Evolutionary conservation across 2,329 filamentous ascomycete genomes (phyloP), one percentile per base, ranked within the genome.

Genomic region (Metarhizium robertsii): DNA sequence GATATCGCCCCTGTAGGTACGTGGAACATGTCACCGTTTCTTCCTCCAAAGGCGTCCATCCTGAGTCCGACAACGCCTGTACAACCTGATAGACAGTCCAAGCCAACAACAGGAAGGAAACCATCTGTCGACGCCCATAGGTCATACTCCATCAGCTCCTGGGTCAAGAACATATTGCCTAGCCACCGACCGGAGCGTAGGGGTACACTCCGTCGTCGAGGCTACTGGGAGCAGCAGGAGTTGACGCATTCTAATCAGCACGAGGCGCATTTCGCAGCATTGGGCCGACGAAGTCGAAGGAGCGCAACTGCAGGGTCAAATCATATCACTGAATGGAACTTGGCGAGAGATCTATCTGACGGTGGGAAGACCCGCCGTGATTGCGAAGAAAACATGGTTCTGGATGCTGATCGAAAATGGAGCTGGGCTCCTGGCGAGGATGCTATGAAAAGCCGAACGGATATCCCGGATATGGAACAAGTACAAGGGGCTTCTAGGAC

Each of bases 141-240:
- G 7, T 51, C 54, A 8, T 29, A 55, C 20, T 74, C 74, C 5
- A 58, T 76, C 18, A 60, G 69, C 16, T 66, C 66, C 51, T 75
- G 77, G 62, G 64, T 80, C 52, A 73, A 65, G 55, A 75, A 65
- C 53, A 68, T 81, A 2, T 66, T 79, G 10, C 79, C 79, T 0
- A 77, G 73, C 58, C 71, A 74, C 55, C 75, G 73, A 6, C 70
- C 75, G 1, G 79, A 82, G 58, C 72, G 73, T 34, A 78, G 79
- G 20, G 74, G 78, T 10, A 81, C 79, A 1, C 55, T 67, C 46
- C 74, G 76, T 43, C 55, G 59, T 29, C 61, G 62, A 5, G 64
- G 67, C 1, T 67, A 63, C 52, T 68, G 63, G 67, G 64, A 67
- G 36, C 53, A 57, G 18, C 42, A 59, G 53, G 62, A 64, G 11